These are phyloP conservation scores for Arabis hirsuta DNA, from an alignment of 345 rosid genomes.

Conservation along the genomic window DNA sequence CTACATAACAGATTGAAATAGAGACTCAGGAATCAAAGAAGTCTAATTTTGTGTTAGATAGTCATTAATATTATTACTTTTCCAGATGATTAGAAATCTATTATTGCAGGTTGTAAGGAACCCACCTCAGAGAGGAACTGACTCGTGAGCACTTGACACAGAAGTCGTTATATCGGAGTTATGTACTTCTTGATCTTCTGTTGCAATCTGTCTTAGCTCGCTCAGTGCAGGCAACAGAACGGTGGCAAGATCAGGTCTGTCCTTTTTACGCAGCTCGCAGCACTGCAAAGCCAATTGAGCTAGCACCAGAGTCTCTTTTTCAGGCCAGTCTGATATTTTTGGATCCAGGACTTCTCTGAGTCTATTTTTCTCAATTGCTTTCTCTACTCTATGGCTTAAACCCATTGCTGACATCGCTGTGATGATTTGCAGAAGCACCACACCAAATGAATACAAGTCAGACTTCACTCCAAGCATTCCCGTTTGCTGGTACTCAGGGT, in stretches of 20 bases:
- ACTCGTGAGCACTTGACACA: slow-evolving; percentile 28
- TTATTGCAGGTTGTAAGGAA: slow-evolving; percentile 17
- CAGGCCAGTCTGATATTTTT: slow-evolving; percentile 74
- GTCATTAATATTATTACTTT: not conserved
- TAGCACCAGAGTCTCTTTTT: slow-evolving; percentile 58
- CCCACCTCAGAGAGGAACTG: slow-evolving; percentile 37
- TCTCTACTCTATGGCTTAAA: slow-evolving; percentile 58
- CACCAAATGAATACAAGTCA: slow-evolving; percentile 78
- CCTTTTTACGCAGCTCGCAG: slow-evolving; percentile 79
- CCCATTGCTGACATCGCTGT: slow-evolving; percentile 82
- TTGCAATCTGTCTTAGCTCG: slow-evolving; percentile 54
- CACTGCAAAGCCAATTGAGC: slow-evolving; percentile 75
- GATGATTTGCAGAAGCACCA: slow-evolving; percentile 74
- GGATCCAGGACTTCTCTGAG: slow-evolving; percentile 67
- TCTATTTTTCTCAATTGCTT: slow-evolving; percentile 60
- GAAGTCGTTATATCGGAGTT: slow-evolving; percentile 2
- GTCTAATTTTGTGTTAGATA: not conserved
- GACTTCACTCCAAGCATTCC: slow-evolving; percentile 90
- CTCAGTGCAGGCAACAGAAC: slow-evolving; percentile 67
- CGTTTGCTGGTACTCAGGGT: slow-evolving; percentile 87
- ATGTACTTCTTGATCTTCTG: slow-evolving; percentile 35
- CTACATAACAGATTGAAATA: slow-evolving; percentile 29
- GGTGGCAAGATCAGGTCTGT: slow-evolving; percentile 74
- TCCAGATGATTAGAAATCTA: slow-evolving; percentile 18
- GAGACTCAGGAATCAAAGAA: slow-evolving; percentile 12